These are phyloP conservation scores for Dioscorea alata DNA, from an alignment of 106 monocot genomes.

Conservation along the genomic window DNA sequence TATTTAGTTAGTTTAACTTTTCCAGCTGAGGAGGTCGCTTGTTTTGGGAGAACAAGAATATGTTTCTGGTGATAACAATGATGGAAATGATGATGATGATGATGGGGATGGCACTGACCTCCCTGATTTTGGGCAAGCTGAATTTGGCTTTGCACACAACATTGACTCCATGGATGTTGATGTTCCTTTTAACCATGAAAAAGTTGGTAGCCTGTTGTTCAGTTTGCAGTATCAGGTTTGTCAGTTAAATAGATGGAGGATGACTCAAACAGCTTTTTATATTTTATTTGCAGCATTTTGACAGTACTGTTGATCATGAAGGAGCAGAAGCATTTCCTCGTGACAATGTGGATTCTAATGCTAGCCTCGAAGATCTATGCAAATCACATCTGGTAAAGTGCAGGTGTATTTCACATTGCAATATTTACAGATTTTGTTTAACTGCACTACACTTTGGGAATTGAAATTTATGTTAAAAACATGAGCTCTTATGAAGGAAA, in stretches of 20 bases:
- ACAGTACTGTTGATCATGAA: constrained; percentile 24
- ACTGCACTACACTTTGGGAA: too few relatives aligned
- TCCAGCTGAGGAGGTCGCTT: constrained; percentile 82
- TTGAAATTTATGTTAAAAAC: too few relatives aligned
- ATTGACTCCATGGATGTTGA: constrained; percentile 38
- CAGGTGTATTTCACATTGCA: too few relatives aligned
- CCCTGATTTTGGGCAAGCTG: constrained; percentile 40
- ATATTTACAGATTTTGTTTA: too few relatives aligned
- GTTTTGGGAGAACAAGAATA: constrained; percentile 34
- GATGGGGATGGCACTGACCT: constrained; percentile 31
- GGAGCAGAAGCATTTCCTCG: constrained; percentile 22
- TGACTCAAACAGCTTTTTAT: background rate
- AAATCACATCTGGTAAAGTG: constrained; percentile 74
- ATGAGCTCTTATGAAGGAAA: too few relatives aligned
- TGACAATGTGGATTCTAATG: constrained; percentile 35
- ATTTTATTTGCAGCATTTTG: constrained; percentile 15
- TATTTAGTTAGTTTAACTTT: constrained; percentile 11
- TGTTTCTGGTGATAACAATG: constrained; percentile 19
- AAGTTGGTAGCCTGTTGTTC: constrained; percentile 30
- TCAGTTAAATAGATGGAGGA: background rate
- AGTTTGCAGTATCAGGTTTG: background rate
- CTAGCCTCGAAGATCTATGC: constrained; percentile 89
- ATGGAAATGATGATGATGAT: constrained; percentile 41
- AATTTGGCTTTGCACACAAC: constrained; percentile 29
- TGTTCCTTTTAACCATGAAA: constrained; percentile 16